Evolutionary conservation across 306 rosid genomes (phyloP).

Genomic region (Nissolia schottii): DNA sequence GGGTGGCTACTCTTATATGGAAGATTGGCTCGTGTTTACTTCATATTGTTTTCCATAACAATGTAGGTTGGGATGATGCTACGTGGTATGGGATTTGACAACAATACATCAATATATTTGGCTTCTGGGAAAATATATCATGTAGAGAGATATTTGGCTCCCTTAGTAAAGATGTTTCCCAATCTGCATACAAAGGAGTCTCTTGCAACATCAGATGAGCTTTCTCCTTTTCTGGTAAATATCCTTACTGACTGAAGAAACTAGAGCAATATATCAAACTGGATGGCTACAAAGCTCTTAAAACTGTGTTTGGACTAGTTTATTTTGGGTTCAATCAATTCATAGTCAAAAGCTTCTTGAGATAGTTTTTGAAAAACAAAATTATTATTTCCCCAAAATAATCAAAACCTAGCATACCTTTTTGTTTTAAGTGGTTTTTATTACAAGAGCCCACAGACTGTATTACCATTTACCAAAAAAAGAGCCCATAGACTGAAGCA

Average conservation of each 20-base stretch:
- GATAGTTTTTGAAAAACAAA: neutral
- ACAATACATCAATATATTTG: conserved; percentile 74
- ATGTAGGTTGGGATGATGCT: conserved; percentile 90
- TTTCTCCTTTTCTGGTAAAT: conserved; percentile 74
- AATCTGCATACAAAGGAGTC: conserved; percentile 81
- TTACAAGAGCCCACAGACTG: neutral
- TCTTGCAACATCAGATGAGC: conserved; percentile 81
- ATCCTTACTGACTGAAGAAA: neutral
- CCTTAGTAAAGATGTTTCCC: conserved; percentile 80
- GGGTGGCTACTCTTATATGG: neutral
- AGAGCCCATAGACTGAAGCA: neutral
- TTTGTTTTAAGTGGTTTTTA: conserved; percentile 5
- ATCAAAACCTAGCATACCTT: neutral
- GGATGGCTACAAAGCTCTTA: conserved; percentile 7
- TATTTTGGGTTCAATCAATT: neutral
- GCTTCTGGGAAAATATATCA: conserved; percentile 87
- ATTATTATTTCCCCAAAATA: neutral
- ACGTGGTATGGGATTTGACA: conserved; percentile 89
- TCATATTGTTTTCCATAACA: conserved; percentile 31
- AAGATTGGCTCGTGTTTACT: conserved; percentile 27
- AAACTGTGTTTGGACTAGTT: neutral
- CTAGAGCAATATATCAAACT: conserved; percentile 2
- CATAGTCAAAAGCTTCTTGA: neutral
- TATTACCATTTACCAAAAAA: no score
- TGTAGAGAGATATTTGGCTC: conserved; percentile 72